phyloP scores from a whole-genome alignment of 2,329 filamentous ascomycete genomes.

The Diaporthe nobilis region DNA sequence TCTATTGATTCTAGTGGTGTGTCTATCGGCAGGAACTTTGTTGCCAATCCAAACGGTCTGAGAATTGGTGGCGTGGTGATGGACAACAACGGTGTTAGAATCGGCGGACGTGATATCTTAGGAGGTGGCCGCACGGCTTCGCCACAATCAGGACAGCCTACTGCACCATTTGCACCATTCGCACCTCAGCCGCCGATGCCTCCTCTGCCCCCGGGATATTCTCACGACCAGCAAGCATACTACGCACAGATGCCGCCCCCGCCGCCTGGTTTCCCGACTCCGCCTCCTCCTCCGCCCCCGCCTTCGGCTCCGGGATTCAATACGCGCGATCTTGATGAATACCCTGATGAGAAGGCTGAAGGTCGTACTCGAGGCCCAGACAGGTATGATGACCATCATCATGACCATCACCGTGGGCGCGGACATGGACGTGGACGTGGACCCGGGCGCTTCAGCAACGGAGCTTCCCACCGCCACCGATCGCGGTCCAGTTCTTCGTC shows the following conservation, averaged over 20 bases:
- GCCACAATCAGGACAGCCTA: background rate
- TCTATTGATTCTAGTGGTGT: constrained; percentile 60
- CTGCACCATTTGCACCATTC: background rate
- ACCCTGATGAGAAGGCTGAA: constrained; percentile 25
- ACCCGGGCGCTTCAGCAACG: constrained; percentile 40
- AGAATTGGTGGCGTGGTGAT: constrained; percentile 61
- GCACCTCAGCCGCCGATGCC: constrained; percentile 26
- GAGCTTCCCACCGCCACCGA: constrained; percentile 41
- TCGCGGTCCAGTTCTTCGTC: constrained; percentile 50
- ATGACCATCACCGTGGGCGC: constrained; percentile 37
- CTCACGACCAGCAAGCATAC: constrained; percentile 7
- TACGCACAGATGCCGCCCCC: constrained; percentile 32
- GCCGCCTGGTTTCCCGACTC: constrained; percentile 18
- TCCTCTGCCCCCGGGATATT: constrained; percentile 17
- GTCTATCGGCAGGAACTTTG: constrained; percentile 58
- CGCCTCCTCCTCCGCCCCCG: constrained; percentile 1
- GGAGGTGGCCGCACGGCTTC: constrained; percentile 12
- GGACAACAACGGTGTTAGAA: constrained; percentile 56
- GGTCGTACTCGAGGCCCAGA: constrained; percentile 3
- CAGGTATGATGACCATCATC: constrained; percentile 8
- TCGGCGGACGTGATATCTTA: constrained; percentile 34
- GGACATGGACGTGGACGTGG: constrained; percentile 40
- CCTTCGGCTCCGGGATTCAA: constrained; percentile 3
- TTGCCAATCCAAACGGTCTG: constrained; percentile 61
- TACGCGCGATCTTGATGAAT: background rate